Conservation (phyloP, 768 basidiomycete genomes). For the Panus rudis region DNA sequence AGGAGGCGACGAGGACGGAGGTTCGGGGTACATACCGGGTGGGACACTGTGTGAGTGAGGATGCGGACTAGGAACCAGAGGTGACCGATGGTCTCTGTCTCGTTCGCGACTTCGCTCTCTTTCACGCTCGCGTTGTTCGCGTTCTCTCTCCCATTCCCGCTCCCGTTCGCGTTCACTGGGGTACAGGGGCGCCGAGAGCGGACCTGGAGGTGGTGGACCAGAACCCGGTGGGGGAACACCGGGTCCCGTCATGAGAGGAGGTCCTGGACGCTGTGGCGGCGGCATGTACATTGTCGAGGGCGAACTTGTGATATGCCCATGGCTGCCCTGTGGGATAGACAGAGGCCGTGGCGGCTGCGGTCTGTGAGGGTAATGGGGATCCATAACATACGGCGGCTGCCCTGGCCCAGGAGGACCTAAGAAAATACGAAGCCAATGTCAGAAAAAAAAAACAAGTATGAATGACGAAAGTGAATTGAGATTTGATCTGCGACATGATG, state of each 20-base stretch:
- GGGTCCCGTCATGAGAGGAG: slow-evolving; percentile 7
- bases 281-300: slow-evolving; percentile 20
- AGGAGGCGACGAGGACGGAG: too few relatives aligned
- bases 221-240: slow-evolving; percentile 5
- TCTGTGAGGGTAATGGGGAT: too few relatives aligned
- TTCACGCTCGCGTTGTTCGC: too few relatives aligned
- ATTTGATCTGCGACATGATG: slow-evolving; percentile 11
- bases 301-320: slow-evolving; percentile 15
- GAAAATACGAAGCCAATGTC: too few relatives aligned
- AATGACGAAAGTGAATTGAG: neutral
- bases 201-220: slow-evolving; percentile 2
- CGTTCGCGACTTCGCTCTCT: too few relatives aligned
- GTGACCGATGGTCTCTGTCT: too few relatives aligned
- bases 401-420: too few relatives aligned
- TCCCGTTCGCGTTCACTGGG: neutral
- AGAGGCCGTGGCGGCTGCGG: too few relatives aligned
- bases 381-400: too few relatives aligned
- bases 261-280: slow-evolving; percentile 8
- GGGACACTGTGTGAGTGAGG: neutral
- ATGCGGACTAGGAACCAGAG: too few relatives aligned
- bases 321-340: slow-evolving; percentile 16
- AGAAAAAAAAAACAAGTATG: too few relatives aligned
- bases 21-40: neutral
- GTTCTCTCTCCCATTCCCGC: too few relatives aligned
- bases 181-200: slow-evolving; percentile 1